Evolutionary conservation across 495 filamentous ascomycete genomes (phyloP).

Genomic region (Penicillium turbatum): DNA sequence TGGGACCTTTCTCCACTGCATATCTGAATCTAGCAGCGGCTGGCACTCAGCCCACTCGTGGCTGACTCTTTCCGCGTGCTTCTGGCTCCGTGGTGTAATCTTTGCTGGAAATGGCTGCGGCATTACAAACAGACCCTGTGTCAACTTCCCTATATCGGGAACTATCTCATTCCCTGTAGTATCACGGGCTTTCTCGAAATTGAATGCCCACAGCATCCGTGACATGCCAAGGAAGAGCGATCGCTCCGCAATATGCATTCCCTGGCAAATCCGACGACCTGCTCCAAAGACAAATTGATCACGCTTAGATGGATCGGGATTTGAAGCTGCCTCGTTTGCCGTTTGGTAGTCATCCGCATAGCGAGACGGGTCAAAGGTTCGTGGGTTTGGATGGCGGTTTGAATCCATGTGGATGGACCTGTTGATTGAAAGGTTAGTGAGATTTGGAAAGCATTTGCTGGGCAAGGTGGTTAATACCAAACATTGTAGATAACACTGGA

Average conservation of each 20-base stretch:
- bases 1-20: too few relatives aligned
- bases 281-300: conserved; percentile 46
- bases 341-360: background rate
- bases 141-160: background rate
- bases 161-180: background rate
- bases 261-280: background rate
- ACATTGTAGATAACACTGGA: conserved; percentile 26
- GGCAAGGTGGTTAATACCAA: background rate
- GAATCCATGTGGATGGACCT: background rate
- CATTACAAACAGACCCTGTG: background rate
- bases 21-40: too few relatives aligned
- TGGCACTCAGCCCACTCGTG: too few relatives aligned
- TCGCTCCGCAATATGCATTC: background rate
- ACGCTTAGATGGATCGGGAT: conserved; percentile 9
- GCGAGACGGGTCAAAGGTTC: background rate
- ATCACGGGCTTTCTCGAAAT: background rate
- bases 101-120: background rate
- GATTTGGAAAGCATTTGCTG: background rate
- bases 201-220: background rate
- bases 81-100: background rate
- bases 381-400: background rate
- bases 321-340: background rate
- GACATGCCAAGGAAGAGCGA: background rate
- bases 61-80: background rate
- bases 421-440: background rate